phyloP scores from a whole-genome alignment of 441 rosid species.

The Theobroma grandiflorum region DNA sequence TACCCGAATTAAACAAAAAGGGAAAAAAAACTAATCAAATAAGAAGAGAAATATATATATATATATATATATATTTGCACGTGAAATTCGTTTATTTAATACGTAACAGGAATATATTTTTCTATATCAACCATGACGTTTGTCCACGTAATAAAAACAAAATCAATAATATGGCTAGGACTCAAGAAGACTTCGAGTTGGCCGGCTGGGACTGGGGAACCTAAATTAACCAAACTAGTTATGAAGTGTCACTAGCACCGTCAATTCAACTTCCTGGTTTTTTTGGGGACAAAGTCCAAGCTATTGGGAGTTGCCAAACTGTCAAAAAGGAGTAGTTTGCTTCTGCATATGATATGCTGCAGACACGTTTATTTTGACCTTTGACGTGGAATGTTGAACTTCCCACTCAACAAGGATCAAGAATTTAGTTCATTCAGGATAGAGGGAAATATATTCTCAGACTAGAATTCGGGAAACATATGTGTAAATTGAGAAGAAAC shows the following conservation, averaged over 20 bases:
- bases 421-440: background rate
- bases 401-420: background rate
- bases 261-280: background rate
- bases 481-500: background rate
- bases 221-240: background rate
- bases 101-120: background rate
- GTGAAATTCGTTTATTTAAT: slow-evolving; percentile 5
- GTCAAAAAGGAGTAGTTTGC: background rate
- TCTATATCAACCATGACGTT: background rate
- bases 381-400: slow-evolving; percentile 5
- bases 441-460: background rate
- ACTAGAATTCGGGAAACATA: background rate
- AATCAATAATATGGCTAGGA: background rate
- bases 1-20: background rate
- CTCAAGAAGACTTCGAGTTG: background rate
- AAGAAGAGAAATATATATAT: background rate
- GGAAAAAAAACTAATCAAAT: background rate
- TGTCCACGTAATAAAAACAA: background rate
- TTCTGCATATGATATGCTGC: background rate
- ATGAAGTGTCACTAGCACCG: background rate
- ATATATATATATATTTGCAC: background rate
- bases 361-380: background rate
- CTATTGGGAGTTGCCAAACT: background rate
- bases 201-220: background rate
- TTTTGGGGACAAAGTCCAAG: background rate